Base-by-base conservation (phyloP, 1,284 basidiomycete species). In the Ustilago xerochloae region DNA sequence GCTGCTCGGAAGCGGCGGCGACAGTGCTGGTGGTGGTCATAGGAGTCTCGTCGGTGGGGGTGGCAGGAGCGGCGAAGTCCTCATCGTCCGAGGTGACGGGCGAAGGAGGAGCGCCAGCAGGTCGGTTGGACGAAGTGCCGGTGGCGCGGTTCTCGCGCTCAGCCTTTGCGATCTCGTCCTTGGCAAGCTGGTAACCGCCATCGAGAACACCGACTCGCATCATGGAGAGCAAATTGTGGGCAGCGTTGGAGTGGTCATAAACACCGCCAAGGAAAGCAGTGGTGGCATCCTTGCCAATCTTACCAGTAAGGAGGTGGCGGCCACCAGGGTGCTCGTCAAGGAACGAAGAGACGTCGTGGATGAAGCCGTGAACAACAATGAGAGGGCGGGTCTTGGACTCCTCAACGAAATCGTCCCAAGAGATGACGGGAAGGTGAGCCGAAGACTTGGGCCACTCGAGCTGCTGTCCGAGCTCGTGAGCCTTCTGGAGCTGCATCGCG, bases 201-300 rank as follows among this genome's bases (percentile, higher is more conserved):
- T 82, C 80, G 18, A 84, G 67, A 9, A 83, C 82, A 66, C 82
- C 82, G 18, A 84, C 80, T 13, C 82, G 76, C 82, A 84, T 82
- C 79, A 80, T 82, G 7, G 76, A 74, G 46, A 84, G 74, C 35
- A 84, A 56, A 59, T 84, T 83, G 71, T 82, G 80, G 4, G 82
- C 82, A 20, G 81, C 82, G 51, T 83, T 81, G 18, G 77, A 78
- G 66, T 84, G 82, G 64, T 82, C 81, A 59, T 84, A 84, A 5
- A 84, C 69, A 56, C 82, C 82, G 20, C 82, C 82, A 20, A 77
- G 63, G 77, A 84, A 84, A 15, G 82, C 81, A 33, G 79, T 79
- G 41, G 82, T 81, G 20, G 81, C 81, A 43, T 84, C 82, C 68
- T 79, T 79, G 54, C 82, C 82, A 36, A 84, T 79, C 63, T 77